A percentile compares a stretch with the other conserved stretches of the same genome.
phyloP scores from a whole-genome alignment of 441 rosid species.

The Euphorbia celastroides region DNA sequence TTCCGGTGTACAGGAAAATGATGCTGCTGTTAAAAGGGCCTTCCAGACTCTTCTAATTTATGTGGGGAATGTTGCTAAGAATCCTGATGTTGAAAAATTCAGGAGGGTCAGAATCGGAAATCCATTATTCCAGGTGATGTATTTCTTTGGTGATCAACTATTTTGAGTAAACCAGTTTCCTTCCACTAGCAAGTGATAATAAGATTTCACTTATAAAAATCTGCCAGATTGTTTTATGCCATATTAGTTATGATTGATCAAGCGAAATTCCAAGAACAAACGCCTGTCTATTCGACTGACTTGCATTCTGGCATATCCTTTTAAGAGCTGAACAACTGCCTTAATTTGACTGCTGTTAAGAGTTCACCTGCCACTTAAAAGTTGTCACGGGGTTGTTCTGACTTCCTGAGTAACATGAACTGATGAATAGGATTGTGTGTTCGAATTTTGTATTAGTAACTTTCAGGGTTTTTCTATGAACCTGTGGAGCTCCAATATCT shows the following conservation, averaged over 20 bases:
- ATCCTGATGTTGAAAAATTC: conserved; percentile 57
- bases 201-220: background rate
- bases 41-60: conserved; percentile 59
- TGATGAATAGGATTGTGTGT: background rate
- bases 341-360: background rate
- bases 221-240: background rate
- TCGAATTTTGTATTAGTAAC: conserved; percentile 2
- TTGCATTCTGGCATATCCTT: background rate
- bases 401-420: background rate
- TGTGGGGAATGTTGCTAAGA: conserved; percentile 51
- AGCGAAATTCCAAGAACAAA: background rate
- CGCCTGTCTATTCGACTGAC: background rate
- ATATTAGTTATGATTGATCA: background rate
- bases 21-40: conserved; percentile 46
- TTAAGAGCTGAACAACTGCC: background rate
- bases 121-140: conserved; percentile 47
- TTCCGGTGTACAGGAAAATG: conserved; percentile 42
- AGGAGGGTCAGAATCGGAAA: conserved; percentile 65
- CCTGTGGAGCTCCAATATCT: background rate
- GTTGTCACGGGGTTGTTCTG: background rate
- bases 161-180: background rate
- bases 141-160: too few species aligned
- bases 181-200: background rate
- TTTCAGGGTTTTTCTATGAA: background rate
- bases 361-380: background rate